Conservation (phyloP, 306 rosid species). For the Senna tora region DNA sequence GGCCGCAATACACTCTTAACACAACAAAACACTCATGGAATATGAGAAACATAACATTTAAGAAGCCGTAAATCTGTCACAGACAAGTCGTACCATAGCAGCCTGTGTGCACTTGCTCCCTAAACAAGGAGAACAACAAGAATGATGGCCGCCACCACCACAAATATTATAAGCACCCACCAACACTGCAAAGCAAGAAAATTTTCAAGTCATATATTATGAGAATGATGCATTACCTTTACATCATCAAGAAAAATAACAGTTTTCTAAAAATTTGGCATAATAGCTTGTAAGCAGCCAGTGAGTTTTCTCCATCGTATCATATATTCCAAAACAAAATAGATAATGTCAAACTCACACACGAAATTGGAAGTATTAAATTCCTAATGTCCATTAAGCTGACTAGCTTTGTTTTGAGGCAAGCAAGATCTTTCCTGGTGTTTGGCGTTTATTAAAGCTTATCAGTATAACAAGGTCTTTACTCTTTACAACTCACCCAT, state of each 20-base stretch:
- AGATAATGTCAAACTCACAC: not conserved
- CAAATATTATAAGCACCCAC: conserved; percentile 59
- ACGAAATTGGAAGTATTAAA: not conserved
- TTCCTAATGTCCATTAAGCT: not conserved
- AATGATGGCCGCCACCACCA: conserved; percentile 50
- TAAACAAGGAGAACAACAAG: conserved; percentile 55
- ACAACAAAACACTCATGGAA: conserved; percentile 39
- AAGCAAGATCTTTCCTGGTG: conserved; percentile 11
- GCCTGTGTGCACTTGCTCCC: conserved; percentile 26
- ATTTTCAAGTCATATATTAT: conserved; percentile 5
- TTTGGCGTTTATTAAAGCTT: conserved; percentile 5
- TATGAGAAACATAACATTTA: conserved; percentile 18
- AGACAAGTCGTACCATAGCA: conserved; percentile 2
- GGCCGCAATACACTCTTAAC: conserved; percentile 25
- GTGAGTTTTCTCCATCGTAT: conserved; percentile 5
- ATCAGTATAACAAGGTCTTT: conserved; percentile 6
- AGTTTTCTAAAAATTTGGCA: not conserved
- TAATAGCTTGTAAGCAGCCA: conserved; percentile 21
- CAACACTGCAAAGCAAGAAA: conserved; percentile 65
- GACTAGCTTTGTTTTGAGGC: conserved; percentile 19
- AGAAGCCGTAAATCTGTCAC: conserved; percentile 23
- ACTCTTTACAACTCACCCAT: conserved; percentile 54
- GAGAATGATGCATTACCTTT: conserved; percentile 20
- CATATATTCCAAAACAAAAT: conserved; percentile 28
- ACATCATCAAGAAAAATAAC: conserved; percentile 21